Percentiles rank a stretch among this genome's conserved stretches.
Evolutionary conservation across 345 rosid species (phyloP).

Genomic region (Arabis hirsuta): DNA sequence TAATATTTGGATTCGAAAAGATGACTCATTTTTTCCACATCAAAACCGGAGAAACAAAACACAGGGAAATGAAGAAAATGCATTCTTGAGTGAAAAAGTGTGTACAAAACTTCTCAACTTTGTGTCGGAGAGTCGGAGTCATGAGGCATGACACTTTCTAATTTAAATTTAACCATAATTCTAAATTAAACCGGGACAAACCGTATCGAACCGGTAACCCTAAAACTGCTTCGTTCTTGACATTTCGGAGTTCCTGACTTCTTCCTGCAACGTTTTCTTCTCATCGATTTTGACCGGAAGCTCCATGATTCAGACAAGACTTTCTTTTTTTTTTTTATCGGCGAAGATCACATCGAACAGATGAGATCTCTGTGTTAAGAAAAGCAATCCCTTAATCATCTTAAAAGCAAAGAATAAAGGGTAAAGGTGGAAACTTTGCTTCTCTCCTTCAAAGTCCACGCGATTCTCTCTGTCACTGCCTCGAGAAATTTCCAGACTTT

Average conservation of each 20-base stretch:
- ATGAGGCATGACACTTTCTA: too few species aligned
- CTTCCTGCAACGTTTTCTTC: conserved; percentile 7
- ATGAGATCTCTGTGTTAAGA: conserved; percentile 15
- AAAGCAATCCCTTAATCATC: not conserved
- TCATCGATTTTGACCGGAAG: conserved; percentile 29
- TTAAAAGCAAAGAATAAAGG: conserved; percentile 9
- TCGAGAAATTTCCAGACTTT: conserved; percentile 17
- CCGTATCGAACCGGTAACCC: conserved; percentile 18
- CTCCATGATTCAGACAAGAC: conserved; percentile 15
- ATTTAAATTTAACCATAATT: not conserved
- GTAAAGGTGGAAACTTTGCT: conserved; percentile 14
- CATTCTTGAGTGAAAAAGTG: too few species aligned
- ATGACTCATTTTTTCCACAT: too few species aligned
- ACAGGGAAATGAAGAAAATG: too few species aligned
- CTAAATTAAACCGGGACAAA: conserved; percentile 6
- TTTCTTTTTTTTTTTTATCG: not conserved
- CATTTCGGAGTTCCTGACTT: not conserved
- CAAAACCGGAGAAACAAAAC: too few species aligned
- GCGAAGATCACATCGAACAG: conserved; percentile 13
- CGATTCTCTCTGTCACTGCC: conserved; percentile 19
- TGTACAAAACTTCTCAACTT: too few species aligned
- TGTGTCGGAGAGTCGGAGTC: too few species aligned
- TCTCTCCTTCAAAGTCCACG: conserved; percentile 34
- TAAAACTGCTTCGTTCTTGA: conserved; percentile 19
- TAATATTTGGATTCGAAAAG: too few species aligned